Evolutionary conservation across 2,329 filamentous ascomycete genomes (phyloP), one percentile per base, ranked within the genome.

Genomic region (Epicoccum sorghinum): DNA sequence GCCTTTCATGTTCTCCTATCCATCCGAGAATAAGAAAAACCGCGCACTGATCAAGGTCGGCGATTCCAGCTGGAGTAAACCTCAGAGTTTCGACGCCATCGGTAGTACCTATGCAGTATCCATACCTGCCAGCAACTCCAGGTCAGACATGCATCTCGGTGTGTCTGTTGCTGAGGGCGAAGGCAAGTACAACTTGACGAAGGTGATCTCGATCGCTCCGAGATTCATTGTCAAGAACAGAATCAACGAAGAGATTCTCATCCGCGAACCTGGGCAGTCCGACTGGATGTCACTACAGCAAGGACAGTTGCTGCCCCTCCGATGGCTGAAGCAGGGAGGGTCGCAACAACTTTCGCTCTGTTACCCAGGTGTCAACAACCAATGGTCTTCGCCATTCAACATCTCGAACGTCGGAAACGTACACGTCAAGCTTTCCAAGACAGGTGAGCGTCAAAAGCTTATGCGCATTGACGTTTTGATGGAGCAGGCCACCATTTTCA

Each of bases 311-410:
- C 86, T 93, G 48, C 91, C 96, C 9, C 80, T 99, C 35, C 89
- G 96, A 68, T 98, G 96, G 79, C 81, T 99, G 68, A 90, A 93
- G 62, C 90, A 91, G 73, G 87, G 86, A 10, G 82, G 85, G 0
- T 86, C 89, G 38, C 97, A 98, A 71, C 95, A 99, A 72, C 79
- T 99, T 5, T 96, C 91, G 59, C 80, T 99, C 7, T 96, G 93
- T 75, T 96, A 96, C 73, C 90, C 93, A 0, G 95, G 93, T 0
- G 86, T 97, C 40, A 96, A 96, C 77, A 97, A 96, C 69, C 91
- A 95, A 64, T 99, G 95, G 95, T 96, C 93, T 0, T 95, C 95
- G 10, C 93, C 95, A 0, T 97, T 99, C 80, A 96, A 96, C 70
- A 97, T 99, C 67, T 93, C 93, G 0, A 95, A 98, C 68, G 83